phyloP scores from a whole-genome alignment of 805 yeast genomes.

The Tetrapisispora nanseiensis region DNA sequence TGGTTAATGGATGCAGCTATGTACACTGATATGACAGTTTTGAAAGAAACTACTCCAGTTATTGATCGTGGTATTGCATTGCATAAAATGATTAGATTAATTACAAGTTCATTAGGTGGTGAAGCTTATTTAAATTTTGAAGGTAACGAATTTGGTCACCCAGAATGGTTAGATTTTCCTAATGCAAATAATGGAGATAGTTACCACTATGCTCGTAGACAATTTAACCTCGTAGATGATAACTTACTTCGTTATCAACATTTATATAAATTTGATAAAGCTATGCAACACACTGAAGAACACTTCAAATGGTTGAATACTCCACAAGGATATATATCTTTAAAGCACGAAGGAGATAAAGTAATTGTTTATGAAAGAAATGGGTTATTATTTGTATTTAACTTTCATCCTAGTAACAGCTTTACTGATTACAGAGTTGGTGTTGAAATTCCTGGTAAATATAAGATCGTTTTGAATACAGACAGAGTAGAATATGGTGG shows the following conservation, averaged over 20 bases:
- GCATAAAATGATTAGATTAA: conserved; percentile 81
- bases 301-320: conserved; percentile 62
- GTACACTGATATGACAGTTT: conserved; percentile 88
- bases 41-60: conserved; percentile 63
- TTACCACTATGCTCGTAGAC: conserved; percentile 91
- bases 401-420: conserved; percentile 80
- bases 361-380: conserved; percentile 83
- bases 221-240: conserved; percentile 80
- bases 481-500: conserved; percentile 75
- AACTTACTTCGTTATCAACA: conserved; percentile 68
- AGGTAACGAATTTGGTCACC: conserved; percentile 98
- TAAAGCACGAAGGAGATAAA: conserved; percentile 84
- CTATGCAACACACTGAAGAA: conserved; percentile 70
- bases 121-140: conserved; percentile 94
- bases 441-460: conserved; percentile 70
- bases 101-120: conserved; percentile 90
- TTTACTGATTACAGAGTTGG: conserved; percentile 85
- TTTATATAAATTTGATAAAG: conserved; percentile 72
- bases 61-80: conserved; percentile 84
- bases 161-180: conserved; percentile 98
- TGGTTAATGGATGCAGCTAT: conserved; percentile 98
- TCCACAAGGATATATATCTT: conserved; percentile 72
- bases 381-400: conserved; percentile 75
- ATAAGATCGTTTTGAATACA: conserved; percentile 63
- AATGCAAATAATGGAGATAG: conserved; percentile 79